Evolutionary conservation across 1,284 basidiomycete genomes (phyloP).

Genomic region (Irpex lacteus): DNA sequence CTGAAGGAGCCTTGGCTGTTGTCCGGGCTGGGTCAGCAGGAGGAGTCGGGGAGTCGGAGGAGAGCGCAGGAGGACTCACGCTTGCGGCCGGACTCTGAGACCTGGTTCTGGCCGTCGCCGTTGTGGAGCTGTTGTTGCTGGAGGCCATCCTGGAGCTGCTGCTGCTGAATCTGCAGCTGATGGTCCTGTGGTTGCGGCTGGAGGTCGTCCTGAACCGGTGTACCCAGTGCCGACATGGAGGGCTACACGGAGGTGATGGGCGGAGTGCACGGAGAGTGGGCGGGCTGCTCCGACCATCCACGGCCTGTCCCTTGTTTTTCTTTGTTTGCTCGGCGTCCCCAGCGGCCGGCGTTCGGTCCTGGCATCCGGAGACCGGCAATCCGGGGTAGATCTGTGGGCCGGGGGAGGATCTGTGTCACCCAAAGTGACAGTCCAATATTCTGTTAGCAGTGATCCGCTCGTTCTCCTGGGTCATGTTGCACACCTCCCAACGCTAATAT

Average conservation of each 20-base stretch:
- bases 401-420: neutral
- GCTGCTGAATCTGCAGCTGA: slow-evolving; percentile 56
- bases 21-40: slow-evolving; percentile 14
- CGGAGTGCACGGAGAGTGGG: slow-evolving; percentile 29
- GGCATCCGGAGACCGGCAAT: neutral
- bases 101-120: slow-evolving; percentile 19
- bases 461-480: neutral
- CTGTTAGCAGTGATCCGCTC: neutral
- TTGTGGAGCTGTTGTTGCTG: slow-evolving; percentile 32
- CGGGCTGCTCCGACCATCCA: slow-evolving; percentile 25
- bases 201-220: slow-evolving; percentile 58
- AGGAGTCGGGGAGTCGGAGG: neutral
- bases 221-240: slow-evolving; percentile 71
- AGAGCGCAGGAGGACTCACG: slow-evolving; percentile 31
- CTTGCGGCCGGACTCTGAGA: slow-evolving; percentile 42
- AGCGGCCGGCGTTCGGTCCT: slow-evolving; percentile 21
- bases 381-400: neutral
- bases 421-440: neutral
- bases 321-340: neutral
- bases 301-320: neutral
- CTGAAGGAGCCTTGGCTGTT: slow-evolving; percentile 72
- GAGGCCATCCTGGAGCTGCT: slow-evolving; percentile 36
- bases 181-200: slow-evolving; percentile 56
- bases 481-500: neutral
- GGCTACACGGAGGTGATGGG: slow-evolving; percentile 20